Conservation (phyloP, 2,329 filamentous ascomycete genomes). For the Emydomyces testavorans region DNA sequence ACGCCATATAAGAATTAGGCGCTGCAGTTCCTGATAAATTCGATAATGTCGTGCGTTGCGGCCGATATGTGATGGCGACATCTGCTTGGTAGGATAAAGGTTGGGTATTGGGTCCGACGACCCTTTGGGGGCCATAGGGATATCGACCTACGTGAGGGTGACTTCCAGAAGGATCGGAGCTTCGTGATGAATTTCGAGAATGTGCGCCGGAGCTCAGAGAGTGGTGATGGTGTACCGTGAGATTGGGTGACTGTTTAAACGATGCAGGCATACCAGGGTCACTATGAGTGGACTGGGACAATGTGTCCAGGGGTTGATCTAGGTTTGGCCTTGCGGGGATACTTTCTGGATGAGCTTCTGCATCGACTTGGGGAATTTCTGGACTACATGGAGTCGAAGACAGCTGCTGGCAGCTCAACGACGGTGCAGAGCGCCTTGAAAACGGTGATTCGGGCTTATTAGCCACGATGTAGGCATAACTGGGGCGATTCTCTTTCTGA, state of each 20-base stretch:
- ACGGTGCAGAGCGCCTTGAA: slow-evolving; percentile 4
- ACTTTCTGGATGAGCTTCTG: neutral
- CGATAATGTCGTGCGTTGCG: slow-evolving; percentile 16
- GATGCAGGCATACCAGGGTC: slow-evolving; percentile 11
- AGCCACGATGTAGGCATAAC: slow-evolving; percentile 26
- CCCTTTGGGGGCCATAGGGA: neutral
- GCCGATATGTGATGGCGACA: slow-evolving; percentile 24
- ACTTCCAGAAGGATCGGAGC: slow-evolving; percentile 4
- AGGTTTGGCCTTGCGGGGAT: neutral
- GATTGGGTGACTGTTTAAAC: slow-evolving; percentile 2
- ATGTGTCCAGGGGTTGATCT: slow-evolving; percentile 1
- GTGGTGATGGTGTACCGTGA: neutral
- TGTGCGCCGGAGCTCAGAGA: neutral
- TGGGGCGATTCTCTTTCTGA: slow-evolving; percentile 24
- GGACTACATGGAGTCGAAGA: neutral
- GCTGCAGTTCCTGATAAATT: slow-evolving; percentile 9
- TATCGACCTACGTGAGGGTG: neutral
- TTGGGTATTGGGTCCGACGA: slow-evolving; percentile 11
- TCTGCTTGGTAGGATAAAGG: slow-evolving; percentile 28
- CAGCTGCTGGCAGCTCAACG: neutral
- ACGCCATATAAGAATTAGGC: slow-evolving; percentile 1
- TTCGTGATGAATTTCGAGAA: neutral
- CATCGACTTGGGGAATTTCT: neutral
- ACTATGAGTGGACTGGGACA: slow-evolving; percentile 12
- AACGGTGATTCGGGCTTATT: neutral